Evolutionary conservation across 163 green algal genomes (phyloP).

Genomic region (Coccomyxa subellipsoidea): DNA sequence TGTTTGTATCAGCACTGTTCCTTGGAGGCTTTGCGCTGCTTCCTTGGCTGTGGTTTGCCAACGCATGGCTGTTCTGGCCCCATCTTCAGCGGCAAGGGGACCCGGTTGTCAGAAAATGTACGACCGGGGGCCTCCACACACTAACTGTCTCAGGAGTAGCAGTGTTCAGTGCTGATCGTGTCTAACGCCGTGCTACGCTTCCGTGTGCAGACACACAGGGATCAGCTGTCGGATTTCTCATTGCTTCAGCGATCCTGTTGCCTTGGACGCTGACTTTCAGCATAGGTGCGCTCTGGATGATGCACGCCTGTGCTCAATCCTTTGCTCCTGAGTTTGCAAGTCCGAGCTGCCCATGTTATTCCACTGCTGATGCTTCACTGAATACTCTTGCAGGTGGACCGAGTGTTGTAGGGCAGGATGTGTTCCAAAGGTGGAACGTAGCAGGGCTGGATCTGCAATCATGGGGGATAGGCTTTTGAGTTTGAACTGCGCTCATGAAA

Average conservation of each 20-base stretch:
- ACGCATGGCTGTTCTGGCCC: constrained; percentile 60
- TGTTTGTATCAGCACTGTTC: constrained; percentile 33
- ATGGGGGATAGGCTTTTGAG: constrained; percentile 6
- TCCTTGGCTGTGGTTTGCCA: constrained; percentile 47
- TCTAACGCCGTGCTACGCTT: too few species aligned
- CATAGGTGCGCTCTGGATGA: neutral
- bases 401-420: neutral
- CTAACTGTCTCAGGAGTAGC: neutral
- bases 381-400: constrained; percentile 8
- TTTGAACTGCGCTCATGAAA: too few species aligned
- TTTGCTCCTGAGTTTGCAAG: too few species aligned
- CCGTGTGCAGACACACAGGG: neutral
- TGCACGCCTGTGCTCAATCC: too few species aligned
- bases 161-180: too few species aligned
- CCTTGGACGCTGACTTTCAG: constrained; percentile 10
- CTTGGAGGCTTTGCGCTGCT: constrained; percentile 40
- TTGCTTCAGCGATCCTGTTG: neutral
- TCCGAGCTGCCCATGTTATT: too few species aligned
- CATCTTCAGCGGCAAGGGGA: constrained; percentile 36
- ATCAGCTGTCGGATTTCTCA: constrained; percentile 1
- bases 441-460: constrained; percentile 1
- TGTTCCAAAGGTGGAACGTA: constrained; percentile 4
- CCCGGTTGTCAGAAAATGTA: neutral
- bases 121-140: neutral
- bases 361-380: too few species aligned